phyloP scores from a whole-genome alignment of 164 flowering plant species.

The Taxillus chinensis region DNA sequence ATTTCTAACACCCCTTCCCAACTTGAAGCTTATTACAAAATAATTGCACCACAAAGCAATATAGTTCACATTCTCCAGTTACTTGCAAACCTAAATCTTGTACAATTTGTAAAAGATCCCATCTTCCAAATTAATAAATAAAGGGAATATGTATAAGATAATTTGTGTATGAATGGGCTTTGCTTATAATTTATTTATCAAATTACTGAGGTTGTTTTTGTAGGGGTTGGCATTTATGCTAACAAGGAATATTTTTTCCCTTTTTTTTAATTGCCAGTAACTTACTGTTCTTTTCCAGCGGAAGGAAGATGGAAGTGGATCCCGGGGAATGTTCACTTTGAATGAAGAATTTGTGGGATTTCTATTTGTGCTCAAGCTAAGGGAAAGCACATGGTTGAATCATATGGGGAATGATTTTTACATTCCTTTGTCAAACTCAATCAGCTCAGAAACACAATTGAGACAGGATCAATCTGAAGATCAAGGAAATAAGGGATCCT shows the following conservation, averaged over 20 bases:
- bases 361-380: constrained; percentile 77
- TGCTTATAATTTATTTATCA: background rate
- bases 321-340: constrained; percentile 48
- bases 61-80: too few species aligned
- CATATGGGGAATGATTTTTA: constrained; percentile 64
- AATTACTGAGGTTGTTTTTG: background rate
- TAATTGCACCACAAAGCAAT: too few species aligned
- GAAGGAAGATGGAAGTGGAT: constrained; percentile 51
- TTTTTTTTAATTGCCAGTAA: background rate
- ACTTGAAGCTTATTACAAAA: too few species aligned
- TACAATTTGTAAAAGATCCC: too few species aligned
- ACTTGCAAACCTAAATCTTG: too few species aligned
- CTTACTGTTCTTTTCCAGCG: constrained; percentile 35
- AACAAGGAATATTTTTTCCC: background rate
- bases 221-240: background rate
- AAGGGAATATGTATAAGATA: too few species aligned
- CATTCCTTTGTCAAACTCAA: constrained; percentile 48
- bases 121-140: too few species aligned
- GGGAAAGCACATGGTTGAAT: constrained; percentile 67
- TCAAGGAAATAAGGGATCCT: constrained; percentile 5
- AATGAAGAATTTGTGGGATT: constrained; percentile 50
- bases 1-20: too few species aligned
- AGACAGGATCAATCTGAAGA: constrained; percentile 15
- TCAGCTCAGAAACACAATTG: constrained; percentile 10
- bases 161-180: too few species aligned